phyloP scores from a whole-genome alignment of 371 early-diverging fungal genomes.

The Mucor sp. region DNA sequence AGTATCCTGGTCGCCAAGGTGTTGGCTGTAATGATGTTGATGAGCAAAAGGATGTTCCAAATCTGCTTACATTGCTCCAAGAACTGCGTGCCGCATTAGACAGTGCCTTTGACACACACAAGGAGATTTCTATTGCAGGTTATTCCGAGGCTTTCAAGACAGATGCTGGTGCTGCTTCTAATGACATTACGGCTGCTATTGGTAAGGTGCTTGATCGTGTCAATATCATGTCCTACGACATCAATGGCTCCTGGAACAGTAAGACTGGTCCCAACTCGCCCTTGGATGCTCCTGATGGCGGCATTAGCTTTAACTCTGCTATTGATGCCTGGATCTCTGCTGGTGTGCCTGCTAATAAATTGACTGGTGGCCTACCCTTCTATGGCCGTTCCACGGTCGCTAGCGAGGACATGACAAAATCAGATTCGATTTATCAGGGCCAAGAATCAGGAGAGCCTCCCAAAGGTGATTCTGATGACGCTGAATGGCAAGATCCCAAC shows the following conservation, averaged over 20 bases:
- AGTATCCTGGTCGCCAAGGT: constrained; percentile 62
- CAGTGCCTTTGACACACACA: constrained; percentile 47
- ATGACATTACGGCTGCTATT: constrained; percentile 53
- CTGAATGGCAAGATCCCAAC: constrained; percentile 21
- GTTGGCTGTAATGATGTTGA: constrained; percentile 53
- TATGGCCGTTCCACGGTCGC: constrained; percentile 62
- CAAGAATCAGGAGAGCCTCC: constrained; percentile 28
- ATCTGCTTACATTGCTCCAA: constrained; percentile 47
- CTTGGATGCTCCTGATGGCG: constrained; percentile 29
- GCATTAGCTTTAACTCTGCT: constrained; percentile 44
- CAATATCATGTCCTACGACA: constrained; percentile 60
- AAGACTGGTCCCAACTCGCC: constrained; percentile 60
- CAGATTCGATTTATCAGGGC: constrained; percentile 30
- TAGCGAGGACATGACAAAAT: constrained; percentile 31
- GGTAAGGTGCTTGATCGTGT: constrained; percentile 61
- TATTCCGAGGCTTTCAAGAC: constrained; percentile 54
- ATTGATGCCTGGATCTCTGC: constrained; percentile 56
- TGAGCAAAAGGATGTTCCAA: constrained; percentile 44
- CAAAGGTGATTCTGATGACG: constrained; percentile 41
- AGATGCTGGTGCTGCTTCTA: constrained; percentile 45
- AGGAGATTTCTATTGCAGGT: constrained; percentile 60
- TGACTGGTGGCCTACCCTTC: constrained; percentile 66
- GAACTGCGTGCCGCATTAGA: constrained; percentile 63
- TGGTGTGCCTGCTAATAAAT: constrained; percentile 59
- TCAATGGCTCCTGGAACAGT: constrained; percentile 60